Percentiles rank a stretch among this genome's conserved stretches.
Conservation (phyloP, 2,329 filamentous ascomycete species). For the Sclerotinia borealis region DNA sequence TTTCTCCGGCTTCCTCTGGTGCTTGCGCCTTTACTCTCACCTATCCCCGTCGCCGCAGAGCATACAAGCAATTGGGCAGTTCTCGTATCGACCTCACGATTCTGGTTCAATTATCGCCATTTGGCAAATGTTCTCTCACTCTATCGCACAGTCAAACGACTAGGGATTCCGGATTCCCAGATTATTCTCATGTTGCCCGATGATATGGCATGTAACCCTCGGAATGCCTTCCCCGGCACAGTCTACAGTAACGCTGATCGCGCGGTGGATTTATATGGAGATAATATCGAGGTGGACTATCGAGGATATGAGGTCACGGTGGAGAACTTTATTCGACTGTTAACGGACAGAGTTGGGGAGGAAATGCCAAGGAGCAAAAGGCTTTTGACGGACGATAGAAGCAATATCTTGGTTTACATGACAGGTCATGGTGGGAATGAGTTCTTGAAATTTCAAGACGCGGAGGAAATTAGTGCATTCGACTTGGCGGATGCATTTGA, state of each 20-base stretch:
- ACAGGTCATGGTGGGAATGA: slow-evolving; percentile 97
- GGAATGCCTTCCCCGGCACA: slow-evolving; percentile 94
- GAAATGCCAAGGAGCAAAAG: slow-evolving; percentile 95
- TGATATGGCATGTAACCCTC: slow-evolving; percentile 98
- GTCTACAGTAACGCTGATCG: slow-evolving; percentile 98
- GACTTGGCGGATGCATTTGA: slow-evolving; percentile 96
- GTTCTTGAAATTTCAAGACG: slow-evolving; percentile 97
- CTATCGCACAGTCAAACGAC: slow-evolving; percentile 94
- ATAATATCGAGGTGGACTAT: slow-evolving; percentile 99
- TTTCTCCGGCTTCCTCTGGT: slow-evolving; percentile 38
- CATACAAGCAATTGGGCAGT: slow-evolving; percentile 99
- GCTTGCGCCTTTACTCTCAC: slow-evolving; percentile 43
- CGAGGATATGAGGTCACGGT: slow-evolving; percentile 97
- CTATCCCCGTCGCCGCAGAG: slow-evolving; percentile 46
- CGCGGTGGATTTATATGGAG: slow-evolving; percentile 90
- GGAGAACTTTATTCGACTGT: slow-evolving; percentile 92
- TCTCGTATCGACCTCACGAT: slow-evolving; percentile 94
- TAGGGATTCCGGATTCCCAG: slow-evolving; percentile 95
- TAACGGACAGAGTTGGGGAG: slow-evolving; percentile 90
- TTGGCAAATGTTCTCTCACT: slow-evolving; percentile 95
- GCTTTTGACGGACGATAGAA: slow-evolving; percentile 86
- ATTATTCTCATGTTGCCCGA: slow-evolving; percentile 99
- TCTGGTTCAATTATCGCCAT: slow-evolving; percentile 99
- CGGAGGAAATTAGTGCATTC: slow-evolving; percentile 93
- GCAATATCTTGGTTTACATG: slow-evolving; percentile 98